Evolutionary conservation across 225 moss, liverwort and hornwort genomes (phyloP), one percentile per base, ranked within the genome.

Genomic region (Climacium dendroides): DNA sequence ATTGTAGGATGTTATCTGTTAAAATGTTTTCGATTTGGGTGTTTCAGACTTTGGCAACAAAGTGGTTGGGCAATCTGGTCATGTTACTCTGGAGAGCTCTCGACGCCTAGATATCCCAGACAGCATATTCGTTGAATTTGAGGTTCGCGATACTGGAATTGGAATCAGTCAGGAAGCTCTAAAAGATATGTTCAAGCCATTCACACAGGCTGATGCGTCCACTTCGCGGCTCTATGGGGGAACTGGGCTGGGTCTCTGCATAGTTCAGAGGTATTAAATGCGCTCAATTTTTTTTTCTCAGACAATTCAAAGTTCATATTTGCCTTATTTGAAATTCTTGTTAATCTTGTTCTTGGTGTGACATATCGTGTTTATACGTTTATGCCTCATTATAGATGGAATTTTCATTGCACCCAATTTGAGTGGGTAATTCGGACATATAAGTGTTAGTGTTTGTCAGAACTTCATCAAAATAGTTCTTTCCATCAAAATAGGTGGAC

Each of bases 121-220:
- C 58, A 82, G 54, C 37, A 88, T 89, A 79, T 78, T 92, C 28
- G 61, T 97, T 52, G 90, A 95, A 82, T 94, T 97, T 86, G 95
- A 96, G 90, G 93, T 97, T 74, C 90, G 91, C 17, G 97, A 97
- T 37, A 93, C 97, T 64, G 97, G 97, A 82, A 97, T 97, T 82
- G 97, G 97, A 60, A 94, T 97, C 45, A 96, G 90, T 61, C 85
- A 90, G 89, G 96, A 96, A 54, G 93, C 88, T 26, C 92, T 97
- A 6, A 84, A 89, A 32, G 97, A 96, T 48, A 97, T 97, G 96
- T 97, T 97, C 89, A 95, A 96, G 66, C 95, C 97, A 22, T 96
- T 97, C 81, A 97, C 97, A 26, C 97, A 97, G 83, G 97, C 97
- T 74, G 97, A 96, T 91, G 92, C 97, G 86, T 97, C 97, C 73